These are phyloP conservation scores for Pilaira anomala DNA, from an alignment of 192 early-diverging fungal genomes.

Conservation along the genomic window DNA sequence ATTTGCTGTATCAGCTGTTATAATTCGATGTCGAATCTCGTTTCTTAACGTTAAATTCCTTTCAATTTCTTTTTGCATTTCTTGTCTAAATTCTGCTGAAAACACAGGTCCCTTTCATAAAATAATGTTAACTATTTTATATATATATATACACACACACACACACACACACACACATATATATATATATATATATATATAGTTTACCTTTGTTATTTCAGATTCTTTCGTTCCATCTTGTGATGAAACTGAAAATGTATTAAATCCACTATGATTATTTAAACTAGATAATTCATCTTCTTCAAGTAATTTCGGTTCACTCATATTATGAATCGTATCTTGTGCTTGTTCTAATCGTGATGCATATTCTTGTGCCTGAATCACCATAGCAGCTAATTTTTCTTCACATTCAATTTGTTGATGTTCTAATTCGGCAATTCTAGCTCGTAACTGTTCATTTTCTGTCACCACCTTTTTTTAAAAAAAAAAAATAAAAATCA, in stretches of 20 bases:
- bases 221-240: slow-evolving; percentile 27
- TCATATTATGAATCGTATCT: slow-evolving; percentile 53
- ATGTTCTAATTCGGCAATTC: slow-evolving; percentile 53
- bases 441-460: slow-evolving; percentile 48
- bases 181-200: too few relatives aligned
- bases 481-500: not conserved
- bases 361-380: slow-evolving; percentile 57
- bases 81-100: slow-evolving; percentile 43
- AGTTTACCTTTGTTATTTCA: slow-evolving; percentile 41
- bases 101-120: slow-evolving; percentile 39
- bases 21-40: slow-evolving; percentile 37
- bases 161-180: not conserved
- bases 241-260: not conserved
- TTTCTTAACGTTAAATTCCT: slow-evolving; percentile 31
- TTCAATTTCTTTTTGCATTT: slow-evolving; percentile 47
- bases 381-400: slow-evolving; percentile 51
- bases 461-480: slow-evolving; percentile 39
- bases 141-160: not conserved
- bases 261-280: not conserved
- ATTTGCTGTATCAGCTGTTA: slow-evolving; percentile 27
- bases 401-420: slow-evolving; percentile 55
- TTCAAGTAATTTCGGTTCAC: slow-evolving; percentile 41
- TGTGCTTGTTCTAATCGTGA: slow-evolving; percentile 55
- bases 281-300: slow-evolving; percentile 13
- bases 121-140: not conserved